Conservation (phyloP, 345 rosid genomes). For the Mallotus nudiflorus region DNA sequence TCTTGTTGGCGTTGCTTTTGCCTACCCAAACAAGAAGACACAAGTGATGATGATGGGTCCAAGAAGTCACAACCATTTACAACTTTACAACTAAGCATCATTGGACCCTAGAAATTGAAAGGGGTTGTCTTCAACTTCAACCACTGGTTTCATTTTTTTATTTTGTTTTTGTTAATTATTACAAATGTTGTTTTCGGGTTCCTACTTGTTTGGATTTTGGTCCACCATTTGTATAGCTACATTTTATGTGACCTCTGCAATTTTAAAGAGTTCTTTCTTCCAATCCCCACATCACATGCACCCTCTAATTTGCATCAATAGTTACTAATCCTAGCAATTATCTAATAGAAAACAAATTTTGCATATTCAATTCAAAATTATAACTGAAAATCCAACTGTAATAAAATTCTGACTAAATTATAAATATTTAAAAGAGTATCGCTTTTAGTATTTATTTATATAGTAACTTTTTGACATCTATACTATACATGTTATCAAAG, state of each 20-base stretch:
- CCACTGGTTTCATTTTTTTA: background rate
- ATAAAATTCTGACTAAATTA: no score
- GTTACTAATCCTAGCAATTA: no score
- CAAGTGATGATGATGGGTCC: background rate
- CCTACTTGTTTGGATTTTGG: slow-evolving; percentile 13
- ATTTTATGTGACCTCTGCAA: slow-evolving; percentile 11
- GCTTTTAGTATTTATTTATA: background rate
- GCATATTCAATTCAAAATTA: no score
- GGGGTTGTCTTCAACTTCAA: background rate
- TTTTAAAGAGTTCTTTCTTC: slow-evolving; percentile 3
- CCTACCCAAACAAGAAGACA: background rate
- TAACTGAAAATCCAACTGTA: no score
- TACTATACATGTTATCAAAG: no score
- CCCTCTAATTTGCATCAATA: background rate
- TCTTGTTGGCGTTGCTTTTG: background rate
- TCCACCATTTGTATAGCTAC: background rate
- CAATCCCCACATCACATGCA: slow-evolving; percentile 1
- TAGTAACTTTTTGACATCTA: no score
- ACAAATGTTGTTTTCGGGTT: slow-evolving; percentile 11
- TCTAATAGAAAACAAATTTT: no score
- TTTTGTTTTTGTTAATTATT: background rate
- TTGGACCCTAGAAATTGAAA: background rate
- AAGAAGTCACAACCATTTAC: background rate
- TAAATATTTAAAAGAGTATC: no score
- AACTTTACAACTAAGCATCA: slow-evolving; percentile 10